Evolutionary conservation across 371 early-diverging fungal genomes (phyloP).

Genomic region (Umbelopsis sp.): DNA sequence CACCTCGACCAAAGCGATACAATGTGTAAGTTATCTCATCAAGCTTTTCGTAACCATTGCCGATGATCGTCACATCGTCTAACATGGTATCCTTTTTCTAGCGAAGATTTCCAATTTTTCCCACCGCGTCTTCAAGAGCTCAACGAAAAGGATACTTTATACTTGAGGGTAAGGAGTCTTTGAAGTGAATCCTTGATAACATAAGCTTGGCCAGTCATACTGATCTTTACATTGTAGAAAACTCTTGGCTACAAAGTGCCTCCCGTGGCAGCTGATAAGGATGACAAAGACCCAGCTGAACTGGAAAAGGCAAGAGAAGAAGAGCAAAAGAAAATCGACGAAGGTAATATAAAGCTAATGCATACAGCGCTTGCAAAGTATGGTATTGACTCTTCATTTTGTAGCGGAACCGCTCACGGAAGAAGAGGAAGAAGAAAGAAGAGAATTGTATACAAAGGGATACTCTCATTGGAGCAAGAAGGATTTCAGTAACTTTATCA

Average conservation of each 20-base stretch:
- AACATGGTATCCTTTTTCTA: slow-evolving; percentile 21
- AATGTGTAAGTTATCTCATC: slow-evolving; percentile 36
- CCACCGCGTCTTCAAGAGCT: slow-evolving; percentile 80
- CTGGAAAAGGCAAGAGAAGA: slow-evolving; percentile 72
- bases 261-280: slow-evolving; percentile 39
- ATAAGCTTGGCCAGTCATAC: neutral
- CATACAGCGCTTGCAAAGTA: neutral
- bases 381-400: neutral
- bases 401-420: slow-evolving; percentile 88
- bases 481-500: slow-evolving; percentile 90
- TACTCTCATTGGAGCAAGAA: slow-evolving; percentile 94
- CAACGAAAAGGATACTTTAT: slow-evolving; percentile 78
- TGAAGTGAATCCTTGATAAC: neutral
- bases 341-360: slow-evolving; percentile 20
- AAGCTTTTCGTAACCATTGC: slow-evolving; percentile 15
- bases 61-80: slow-evolving; percentile 2
- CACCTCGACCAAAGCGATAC: slow-evolving; percentile 70
- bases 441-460: slow-evolving; percentile 73
- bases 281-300: slow-evolving; percentile 49
- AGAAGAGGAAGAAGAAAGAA: slow-evolving; percentile 85
- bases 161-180: slow-evolving; percentile 41
- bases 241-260: slow-evolving; percentile 66
- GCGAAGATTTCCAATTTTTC: slow-evolving; percentile 93
- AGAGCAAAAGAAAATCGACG: slow-evolving; percentile 86
- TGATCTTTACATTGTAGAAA: slow-evolving; percentile 39